Base-by-base conservation (phyloP, 108 stramenopile genomes). In the Nitzschia sp. region DNA sequence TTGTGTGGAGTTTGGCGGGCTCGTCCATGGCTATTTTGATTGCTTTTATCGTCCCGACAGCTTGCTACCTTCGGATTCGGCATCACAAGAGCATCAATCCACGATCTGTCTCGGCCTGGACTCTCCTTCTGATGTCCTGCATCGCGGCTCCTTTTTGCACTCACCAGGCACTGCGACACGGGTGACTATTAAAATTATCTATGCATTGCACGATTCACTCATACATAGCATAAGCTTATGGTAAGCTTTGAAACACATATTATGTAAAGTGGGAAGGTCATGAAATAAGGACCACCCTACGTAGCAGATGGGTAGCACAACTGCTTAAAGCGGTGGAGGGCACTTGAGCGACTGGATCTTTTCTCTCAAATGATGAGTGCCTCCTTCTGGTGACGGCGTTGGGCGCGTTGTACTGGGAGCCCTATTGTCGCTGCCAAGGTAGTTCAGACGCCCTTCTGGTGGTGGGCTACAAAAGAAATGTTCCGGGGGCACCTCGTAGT, bases 1-100 rank as follows among this genome's bases (percentile, higher is more conserved):
- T 78, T n/a, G 87, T 95, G 19, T 95, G 90, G 90, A 74, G 75
- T 54, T 70, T 95, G 54, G 78, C 75, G 51, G 90, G 93, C 24
- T 88, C 85, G 26, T 79, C 77, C 48, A 77, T 92, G 85, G 89
- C 85, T 0, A 84, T 90, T 64, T n/a, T 86, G 1, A 85, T 95
- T 56, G 77, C 85, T 13, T 95, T 89, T 46, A 78, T 92, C 46
- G 47, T 94, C 4, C 93, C 93, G 19, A 48, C 75, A 15, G 67
- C 57, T 19, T 82, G 74, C 36, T 85, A 80, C 28, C 26, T 80
- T 17, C 55, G 60, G 42, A 82, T 81, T 60, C 75, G 63, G 56
- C 73, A 49, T 25, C 54, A 72, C 56, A 76, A 63, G 54, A 48
- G 32, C 19, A 35, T 51, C 30, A 59, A 54, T 45, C 59, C 57